Base-by-base conservation (phyloP, 1,284 basidiomycete genomes). In the Boletellus dicymbophilus region DNA sequence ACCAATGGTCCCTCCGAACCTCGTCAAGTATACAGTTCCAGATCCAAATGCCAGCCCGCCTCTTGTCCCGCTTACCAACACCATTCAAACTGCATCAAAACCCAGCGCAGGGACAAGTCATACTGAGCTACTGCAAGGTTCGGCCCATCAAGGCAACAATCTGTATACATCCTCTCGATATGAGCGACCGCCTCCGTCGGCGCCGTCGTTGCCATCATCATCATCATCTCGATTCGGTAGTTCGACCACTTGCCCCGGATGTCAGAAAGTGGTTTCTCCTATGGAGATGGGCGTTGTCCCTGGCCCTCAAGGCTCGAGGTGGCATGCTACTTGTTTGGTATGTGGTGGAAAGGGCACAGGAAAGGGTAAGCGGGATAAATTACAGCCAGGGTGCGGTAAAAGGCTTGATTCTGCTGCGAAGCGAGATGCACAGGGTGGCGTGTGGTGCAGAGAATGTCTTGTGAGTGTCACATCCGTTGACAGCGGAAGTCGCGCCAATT, bases 281-380 rank as follows among this genome's bases (percentile, higher is more conserved):
- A 91, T 93, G 88, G 89, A 93, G 61, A 74, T 79, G 52, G 90
- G 90, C 7, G 88, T 91, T 21, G 85, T 93, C 27, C 83, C 87
- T 21, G 90, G 90, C 8, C 90, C 90, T 13, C 84, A 88, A 55
- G 85, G 85, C 26, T 84, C 83, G 18, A 77, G 80, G 52, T 93
- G 90, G 90, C 90, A 93, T 67, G 74, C 77, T 13, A 63, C 75
- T 25, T 93, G 90, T 64, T 74, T 93, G 45, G 76, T 90, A 7
- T 93, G 90, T 60, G 90, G 90, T 5, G 90, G 89, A 1, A 87
- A 82, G 63, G 69, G 72, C 6, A 68, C 62, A 20, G 71, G 67
- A 25, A 65, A 55, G 65, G 50, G 66, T 60, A 63, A 72, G 55
- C 79, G 78, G 56, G 77, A 78, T 52, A 76, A 76, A 41, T 78